Evolutionary conservation across 768 basidiomycete genomes (phyloP).

Genomic region (Tricholoma furcatifolium): DNA sequence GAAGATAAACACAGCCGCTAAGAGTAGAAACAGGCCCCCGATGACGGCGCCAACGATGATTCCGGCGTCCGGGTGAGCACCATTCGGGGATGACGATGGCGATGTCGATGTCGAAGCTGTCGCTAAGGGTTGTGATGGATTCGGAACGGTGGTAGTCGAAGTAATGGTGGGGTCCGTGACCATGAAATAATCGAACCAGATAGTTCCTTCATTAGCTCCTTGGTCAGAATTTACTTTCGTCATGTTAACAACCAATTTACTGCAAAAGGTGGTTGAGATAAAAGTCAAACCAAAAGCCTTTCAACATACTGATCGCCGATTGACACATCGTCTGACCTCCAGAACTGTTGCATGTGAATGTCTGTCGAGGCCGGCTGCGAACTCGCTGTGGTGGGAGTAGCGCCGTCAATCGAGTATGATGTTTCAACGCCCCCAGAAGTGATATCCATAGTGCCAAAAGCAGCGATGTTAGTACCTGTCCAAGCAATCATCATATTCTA

Average conservation of each 20-base stretch:
- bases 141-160: slow-evolving; percentile 1
- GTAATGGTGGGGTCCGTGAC: slow-evolving; percentile 25
- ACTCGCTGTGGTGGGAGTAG: slow-evolving; percentile 21
- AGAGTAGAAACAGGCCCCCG: slow-evolving; percentile 23
- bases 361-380: slow-evolving; percentile 27
- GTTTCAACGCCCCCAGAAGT: slow-evolving; percentile 35
- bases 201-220: slow-evolving; percentile 32
- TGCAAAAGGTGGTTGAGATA: slow-evolving; percentile 11
- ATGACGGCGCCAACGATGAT: slow-evolving; percentile 30
- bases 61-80: slow-evolving; percentile 17
- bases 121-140: too few species aligned
- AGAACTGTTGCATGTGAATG: slow-evolving; percentile 33
- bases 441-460: slow-evolving; percentile 33
- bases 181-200: slow-evolving; percentile 43
- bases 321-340: slow-evolving; percentile 27
- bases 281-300: not conserved
- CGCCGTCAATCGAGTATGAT: slow-evolving; percentile 33
- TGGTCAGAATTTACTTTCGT: slow-evolving; percentile 25
- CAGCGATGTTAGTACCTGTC: slow-evolving; percentile 31
- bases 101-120: slow-evolving; percentile 1
- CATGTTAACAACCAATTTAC: slow-evolving; percentile 34
- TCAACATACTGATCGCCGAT: slow-evolving; percentile 30
- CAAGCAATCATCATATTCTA: not conserved
- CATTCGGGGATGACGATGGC: not conserved
- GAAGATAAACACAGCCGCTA: slow-evolving; percentile 14